These are phyloP conservation scores for Cardamine resedifolia DNA, from an alignment of 345 rosid species.

Conservation along the genomic window DNA sequence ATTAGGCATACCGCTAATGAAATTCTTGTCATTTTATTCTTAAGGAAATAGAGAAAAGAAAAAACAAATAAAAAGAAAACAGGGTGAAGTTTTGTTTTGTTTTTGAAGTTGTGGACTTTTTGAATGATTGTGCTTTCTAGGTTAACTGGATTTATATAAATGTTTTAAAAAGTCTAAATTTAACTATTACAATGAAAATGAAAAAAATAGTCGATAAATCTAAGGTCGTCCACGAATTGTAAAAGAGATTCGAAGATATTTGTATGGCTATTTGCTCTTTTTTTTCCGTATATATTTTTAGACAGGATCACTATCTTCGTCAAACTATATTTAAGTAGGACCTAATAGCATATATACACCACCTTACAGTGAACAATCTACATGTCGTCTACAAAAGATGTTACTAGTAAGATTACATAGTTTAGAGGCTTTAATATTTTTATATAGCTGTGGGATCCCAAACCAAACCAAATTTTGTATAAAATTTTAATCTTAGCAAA, in stretches of 20 bases:
- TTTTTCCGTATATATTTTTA: background rate
- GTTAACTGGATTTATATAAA: constrained; percentile 8
- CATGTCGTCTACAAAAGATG: no score
- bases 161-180: background rate
- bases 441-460: no score
- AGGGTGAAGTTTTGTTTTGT: background rate
- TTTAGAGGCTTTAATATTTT: no score
- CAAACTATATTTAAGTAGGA: no score
- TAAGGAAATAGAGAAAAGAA: background rate
- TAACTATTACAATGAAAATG: background rate
- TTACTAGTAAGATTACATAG: no score
- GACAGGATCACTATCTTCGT: no score
- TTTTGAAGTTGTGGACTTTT: background rate
- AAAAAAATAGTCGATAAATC: background rate
- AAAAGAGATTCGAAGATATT: background rate
- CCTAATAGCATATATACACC: no score
- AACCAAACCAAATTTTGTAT: no score
- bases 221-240: background rate
- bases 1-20: background rate
- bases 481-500: no score
- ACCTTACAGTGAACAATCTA: no score
- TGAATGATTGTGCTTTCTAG: background rate
- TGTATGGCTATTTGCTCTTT: background rate
- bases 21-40: constrained; percentile 19
- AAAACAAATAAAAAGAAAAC: no score